Conservation (phyloP, 257 asterid genomes). For the Phtheirospermum japonicum region DNA sequence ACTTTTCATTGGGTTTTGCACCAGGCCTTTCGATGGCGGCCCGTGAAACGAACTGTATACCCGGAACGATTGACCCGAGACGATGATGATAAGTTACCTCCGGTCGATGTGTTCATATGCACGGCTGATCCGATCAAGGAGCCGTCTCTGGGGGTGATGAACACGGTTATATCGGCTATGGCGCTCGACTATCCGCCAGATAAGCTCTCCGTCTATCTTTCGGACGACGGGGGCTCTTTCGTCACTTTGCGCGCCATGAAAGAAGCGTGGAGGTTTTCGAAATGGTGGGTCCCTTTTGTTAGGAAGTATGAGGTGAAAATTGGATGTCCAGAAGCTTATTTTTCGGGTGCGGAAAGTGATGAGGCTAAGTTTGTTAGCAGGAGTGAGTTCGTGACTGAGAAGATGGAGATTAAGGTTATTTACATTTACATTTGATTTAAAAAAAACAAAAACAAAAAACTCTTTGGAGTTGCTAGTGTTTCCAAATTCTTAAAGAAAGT, state of each 20-base stretch:
- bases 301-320: conserved; percentile 28
- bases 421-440: no score
- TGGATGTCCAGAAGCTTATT: conserved; percentile 41
- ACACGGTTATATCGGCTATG: conserved; percentile 45
- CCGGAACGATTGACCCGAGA: conserved; percentile 27
- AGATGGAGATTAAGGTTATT: conserved; percentile 37
- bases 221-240: conserved; percentile 44
- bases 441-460: no score
- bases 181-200: conserved; percentile 44
- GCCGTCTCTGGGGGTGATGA: conserved; percentile 46
- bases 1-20: conserved; percentile 30
- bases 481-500: no score
- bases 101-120: conserved; percentile 39
- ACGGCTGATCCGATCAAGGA: conserved; percentile 45
- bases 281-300: conserved; percentile 42
- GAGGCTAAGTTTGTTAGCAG: background rate
- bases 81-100: conserved; percentile 31
- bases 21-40: conserved; percentile 29
- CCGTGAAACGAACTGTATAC: conserved; percentile 26
- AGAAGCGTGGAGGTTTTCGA: conserved; percentile 39
- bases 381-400: conserved; percentile 32
- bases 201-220: conserved; percentile 41
- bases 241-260: conserved; percentile 31
- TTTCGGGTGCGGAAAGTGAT: conserved; percentile 16
- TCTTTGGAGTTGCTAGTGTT: no score